Percentiles rank a stretch among this genome's conserved stretches.
These are phyloP conservation scores for Erucastrum elatum DNA, from an alignment of 345 rosid species.

Conservation along the genomic window DNA sequence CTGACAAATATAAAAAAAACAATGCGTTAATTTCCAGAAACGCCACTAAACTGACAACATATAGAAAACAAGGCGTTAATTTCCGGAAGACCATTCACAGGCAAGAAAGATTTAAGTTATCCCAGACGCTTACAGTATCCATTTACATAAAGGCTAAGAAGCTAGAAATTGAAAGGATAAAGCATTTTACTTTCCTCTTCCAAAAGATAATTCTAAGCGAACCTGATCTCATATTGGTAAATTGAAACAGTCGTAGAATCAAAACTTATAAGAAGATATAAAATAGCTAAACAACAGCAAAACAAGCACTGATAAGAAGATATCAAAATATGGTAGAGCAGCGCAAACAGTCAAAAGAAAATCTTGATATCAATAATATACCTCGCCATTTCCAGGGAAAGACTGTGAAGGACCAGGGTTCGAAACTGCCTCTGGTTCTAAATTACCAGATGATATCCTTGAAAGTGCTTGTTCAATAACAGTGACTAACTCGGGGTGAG, in stretches of 20 bases:
- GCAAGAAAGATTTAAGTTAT: neutral
- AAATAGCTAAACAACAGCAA: neutral
- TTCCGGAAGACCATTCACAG: neutral
- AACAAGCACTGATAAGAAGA: neutral
- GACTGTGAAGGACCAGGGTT: conserved; percentile 54
- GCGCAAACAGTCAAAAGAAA: neutral
- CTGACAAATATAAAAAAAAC: conserved; percentile 42
- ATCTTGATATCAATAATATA: conserved; percentile 18
- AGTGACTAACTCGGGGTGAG: conserved; percentile 82
- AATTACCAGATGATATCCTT: conserved; percentile 77
- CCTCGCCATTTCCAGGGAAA: conserved; percentile 68
- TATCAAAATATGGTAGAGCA: no score
- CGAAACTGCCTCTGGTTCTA: conserved; percentile 60
- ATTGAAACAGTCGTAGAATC: neutral
- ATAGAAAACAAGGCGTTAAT: neutral
- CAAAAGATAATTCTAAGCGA: neutral
- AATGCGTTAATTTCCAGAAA: neutral
- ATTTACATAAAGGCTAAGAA: neutral
- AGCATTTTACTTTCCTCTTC: neutral
- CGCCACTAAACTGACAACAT: neutral
- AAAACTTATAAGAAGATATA: neutral
- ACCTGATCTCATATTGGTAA: neutral
- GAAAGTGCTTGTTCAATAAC: conserved; percentile 85
- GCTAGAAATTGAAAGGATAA: neutral
- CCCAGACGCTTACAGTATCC: conserved; percentile 21